phyloP scores from a whole-genome alignment of 2,329 filamentous ascomycete species.

The Neurospora sp. region DNA sequence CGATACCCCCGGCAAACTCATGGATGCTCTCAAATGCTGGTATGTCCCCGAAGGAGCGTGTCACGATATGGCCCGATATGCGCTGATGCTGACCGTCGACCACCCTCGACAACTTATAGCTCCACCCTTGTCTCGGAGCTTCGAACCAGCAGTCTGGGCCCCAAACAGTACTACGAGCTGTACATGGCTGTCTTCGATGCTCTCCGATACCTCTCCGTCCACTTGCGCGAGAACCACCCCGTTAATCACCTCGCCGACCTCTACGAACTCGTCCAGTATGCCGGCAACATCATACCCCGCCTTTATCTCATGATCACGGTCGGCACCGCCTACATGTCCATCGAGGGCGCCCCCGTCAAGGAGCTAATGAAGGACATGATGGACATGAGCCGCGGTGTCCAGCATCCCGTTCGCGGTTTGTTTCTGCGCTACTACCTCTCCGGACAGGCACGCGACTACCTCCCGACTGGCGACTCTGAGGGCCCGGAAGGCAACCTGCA shows the following conservation, averaged over 20 bases:
- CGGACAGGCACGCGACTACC: constrained; percentile 81
- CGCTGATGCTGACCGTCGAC: background rate
- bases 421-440: constrained; percentile 95
- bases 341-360: constrained; percentile 96
- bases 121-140: constrained; percentile 98
- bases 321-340: constrained; percentile 97
- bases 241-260: constrained; percentile 96
- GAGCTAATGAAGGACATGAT: constrained; percentile 99
- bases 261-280: constrained; percentile 96
- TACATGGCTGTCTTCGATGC: constrained; percentile 99
- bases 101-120: constrained; percentile 35
- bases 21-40: constrained; percentile 99
- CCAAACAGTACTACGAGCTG: constrained; percentile 98
- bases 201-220: constrained; percentile 87
- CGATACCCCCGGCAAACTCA: constrained; percentile 94
- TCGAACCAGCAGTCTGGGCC: constrained; percentile 91
- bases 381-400: constrained; percentile 98
- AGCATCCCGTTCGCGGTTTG: constrained; percentile 89
- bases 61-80: constrained; percentile 4
- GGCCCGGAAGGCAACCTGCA: constrained; percentile 92
- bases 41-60: constrained; percentile 35
- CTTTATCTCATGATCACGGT: constrained; percentile 99
- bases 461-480: constrained; percentile 73
- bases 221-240: constrained; percentile 93
- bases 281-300: constrained; percentile 91